Percentiles rank a stretch among this genome's conserved stretches.
Evolutionary conservation across 106 monocot genomes (phyloP).

Genomic region (Amphibolis antarctica): DNA sequence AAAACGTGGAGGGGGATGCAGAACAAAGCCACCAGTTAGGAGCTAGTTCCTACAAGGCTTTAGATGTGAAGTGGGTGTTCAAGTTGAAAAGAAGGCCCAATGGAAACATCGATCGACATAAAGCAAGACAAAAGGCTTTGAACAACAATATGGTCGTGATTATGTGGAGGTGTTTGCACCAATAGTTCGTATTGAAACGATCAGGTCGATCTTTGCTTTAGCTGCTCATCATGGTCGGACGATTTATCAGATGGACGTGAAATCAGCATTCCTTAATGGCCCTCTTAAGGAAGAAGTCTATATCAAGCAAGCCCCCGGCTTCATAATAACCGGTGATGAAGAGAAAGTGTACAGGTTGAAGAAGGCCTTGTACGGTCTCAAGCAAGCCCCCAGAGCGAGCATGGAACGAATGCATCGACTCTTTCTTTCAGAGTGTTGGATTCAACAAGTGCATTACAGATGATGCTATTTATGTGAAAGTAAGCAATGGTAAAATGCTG

Average conservation of each 20-base stretch:
- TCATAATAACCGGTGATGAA: background rate
- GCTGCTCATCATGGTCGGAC: background rate
- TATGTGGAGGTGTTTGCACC: background rate
- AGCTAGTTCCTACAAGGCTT: no score
- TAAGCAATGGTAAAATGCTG: background rate
- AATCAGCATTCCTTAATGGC: background rate
- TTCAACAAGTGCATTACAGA: background rate
- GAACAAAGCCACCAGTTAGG: no score
- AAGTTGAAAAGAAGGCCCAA: no score
- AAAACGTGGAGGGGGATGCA: no score
- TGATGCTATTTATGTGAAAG: background rate
- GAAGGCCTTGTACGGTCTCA: background rate
- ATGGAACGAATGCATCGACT: background rate
- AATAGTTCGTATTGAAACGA: background rate
- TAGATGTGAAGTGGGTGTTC: no score
- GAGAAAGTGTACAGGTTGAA: background rate
- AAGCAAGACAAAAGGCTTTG: no score
- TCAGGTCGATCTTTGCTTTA: background rate
- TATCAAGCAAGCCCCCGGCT: background rate
- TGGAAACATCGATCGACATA: no score
- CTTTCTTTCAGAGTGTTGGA: background rate
- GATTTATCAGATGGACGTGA: background rate
- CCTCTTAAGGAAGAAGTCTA: background rate
- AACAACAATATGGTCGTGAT: background rate
- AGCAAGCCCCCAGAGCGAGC: background rate